phyloP scores from a whole-genome alignment of 805 yeast species.

The Yarrowia sp. region DNA sequence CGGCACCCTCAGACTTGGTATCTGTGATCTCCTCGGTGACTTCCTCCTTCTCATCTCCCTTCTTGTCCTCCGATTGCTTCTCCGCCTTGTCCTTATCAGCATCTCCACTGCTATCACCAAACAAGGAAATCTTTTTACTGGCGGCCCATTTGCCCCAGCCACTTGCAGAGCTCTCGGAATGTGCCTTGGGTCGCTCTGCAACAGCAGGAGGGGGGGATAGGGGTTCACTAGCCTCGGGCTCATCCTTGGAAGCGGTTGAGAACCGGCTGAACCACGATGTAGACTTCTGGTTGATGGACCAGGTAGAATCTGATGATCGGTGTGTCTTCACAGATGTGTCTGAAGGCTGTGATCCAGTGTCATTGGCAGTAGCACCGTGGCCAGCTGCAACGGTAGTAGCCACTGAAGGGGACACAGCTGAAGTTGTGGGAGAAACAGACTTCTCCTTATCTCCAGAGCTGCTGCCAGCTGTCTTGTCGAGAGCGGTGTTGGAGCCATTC shows the following conservation, averaged over 20 bases:
- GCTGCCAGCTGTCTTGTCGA: neutral
- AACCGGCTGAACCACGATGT: conserved; percentile 18
- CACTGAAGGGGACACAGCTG: neutral
- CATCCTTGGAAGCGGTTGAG: neutral
- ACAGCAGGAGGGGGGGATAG: neutral
- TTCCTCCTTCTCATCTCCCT: neutral
- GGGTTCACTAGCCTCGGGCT: neutral
- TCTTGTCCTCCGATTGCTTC: neutral
- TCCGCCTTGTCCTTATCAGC: neutral
- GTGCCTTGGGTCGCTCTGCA: conserved; percentile 4
- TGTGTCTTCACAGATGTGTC: conserved; percentile 17
- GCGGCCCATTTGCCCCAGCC: conserved; percentile 23
- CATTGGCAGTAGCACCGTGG: neutral
- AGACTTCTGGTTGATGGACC: conserved; percentile 1
- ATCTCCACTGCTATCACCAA: neutral
- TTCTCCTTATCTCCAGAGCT: neutral
- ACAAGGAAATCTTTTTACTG: neutral
- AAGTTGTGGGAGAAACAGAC: conserved; percentile 10
- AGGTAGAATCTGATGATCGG: conserved; percentile 12
- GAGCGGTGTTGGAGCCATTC: neutral
- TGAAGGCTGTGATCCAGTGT: neutral
- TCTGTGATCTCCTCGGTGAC: neutral
- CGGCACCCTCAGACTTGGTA: neutral
- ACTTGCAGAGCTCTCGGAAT: conserved; percentile 2
- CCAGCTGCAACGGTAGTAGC: conserved; percentile 17